Evolutionary conservation across 805 yeast genomes (phyloP).

Genomic region (Diddensiella caesifluorescens): DNA sequence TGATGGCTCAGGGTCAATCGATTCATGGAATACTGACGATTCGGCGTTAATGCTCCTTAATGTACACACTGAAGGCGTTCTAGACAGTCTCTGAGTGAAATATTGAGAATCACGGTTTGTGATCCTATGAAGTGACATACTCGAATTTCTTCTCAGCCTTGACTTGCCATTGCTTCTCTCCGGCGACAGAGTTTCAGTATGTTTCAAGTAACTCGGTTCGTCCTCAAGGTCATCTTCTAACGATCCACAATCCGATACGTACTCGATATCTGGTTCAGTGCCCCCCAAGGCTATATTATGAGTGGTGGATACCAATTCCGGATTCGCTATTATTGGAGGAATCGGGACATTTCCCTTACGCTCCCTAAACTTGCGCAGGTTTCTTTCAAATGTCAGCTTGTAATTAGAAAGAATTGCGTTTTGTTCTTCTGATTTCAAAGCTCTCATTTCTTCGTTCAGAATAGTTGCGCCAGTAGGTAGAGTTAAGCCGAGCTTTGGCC

Average conservation of each 20-base stretch:
- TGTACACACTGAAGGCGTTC: slow-evolving; percentile 11
- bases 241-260: slow-evolving; percentile 1
- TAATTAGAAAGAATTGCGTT: slow-evolving; percentile 10
- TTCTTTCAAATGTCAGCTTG: slow-evolving; percentile 17
- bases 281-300: background rate
- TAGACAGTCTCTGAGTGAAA: background rate
- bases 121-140: background rate
- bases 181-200: background rate
- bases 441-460: slow-evolving; percentile 12
- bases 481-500: slow-evolving; percentile 1
- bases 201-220: slow-evolving; percentile 1
- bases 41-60: slow-evolving; percentile 5
- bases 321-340: no score
- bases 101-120: background rate
- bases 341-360: slow-evolving; percentile 16
- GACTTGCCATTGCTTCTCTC: no score
- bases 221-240: background rate
- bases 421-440: background rate
- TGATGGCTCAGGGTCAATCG: background rate
- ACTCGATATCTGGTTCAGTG: background rate
- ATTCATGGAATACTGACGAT: slow-evolving; percentile 1
- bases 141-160: no score
- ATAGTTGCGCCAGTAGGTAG: slow-evolving; percentile 17
- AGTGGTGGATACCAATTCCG: background rate
- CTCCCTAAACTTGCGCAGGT: slow-evolving; percentile 14